Evolutionary conservation across 495 filamentous ascomycete genomes (phyloP).

Genomic region (Trichoderma reesei): DNA sequence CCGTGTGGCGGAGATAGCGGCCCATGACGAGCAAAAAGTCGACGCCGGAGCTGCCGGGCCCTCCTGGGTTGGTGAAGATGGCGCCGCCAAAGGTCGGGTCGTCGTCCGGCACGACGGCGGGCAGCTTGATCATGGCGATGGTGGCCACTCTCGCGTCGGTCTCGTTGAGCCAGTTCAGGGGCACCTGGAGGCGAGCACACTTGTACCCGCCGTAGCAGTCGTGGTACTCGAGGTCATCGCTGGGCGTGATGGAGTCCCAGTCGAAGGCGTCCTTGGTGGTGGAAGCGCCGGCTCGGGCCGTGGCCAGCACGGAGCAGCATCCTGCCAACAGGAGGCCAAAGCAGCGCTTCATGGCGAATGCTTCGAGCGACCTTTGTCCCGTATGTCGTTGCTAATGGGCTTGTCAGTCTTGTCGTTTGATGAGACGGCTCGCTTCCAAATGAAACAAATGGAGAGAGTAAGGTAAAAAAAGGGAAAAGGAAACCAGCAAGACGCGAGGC

Average conservation of each 20-base stretch:
- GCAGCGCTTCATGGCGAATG: neutral
- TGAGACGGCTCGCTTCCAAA: too few species aligned
- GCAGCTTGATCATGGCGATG: slow-evolving; percentile 27
- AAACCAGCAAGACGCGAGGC: neutral
- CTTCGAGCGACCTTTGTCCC: neutral
- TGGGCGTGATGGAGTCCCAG: slow-evolving; percentile 21
- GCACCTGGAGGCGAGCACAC: slow-evolving; percentile 39
- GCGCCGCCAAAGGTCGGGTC: slow-evolving; percentile 25
- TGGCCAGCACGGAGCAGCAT: neutral
- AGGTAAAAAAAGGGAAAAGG: too few species aligned
- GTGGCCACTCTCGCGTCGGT: slow-evolving; percentile 17
- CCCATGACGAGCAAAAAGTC: slow-evolving; percentile 17
- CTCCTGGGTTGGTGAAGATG: slow-evolving; percentile 36
- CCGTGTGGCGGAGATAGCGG: slow-evolving; percentile 20
- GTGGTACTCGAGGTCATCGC: slow-evolving; percentile 21
- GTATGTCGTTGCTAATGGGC: too few species aligned
- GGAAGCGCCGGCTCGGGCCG: neutral
- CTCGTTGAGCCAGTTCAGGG: slow-evolving; percentile 32
- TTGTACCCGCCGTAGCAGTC: slow-evolving; percentile 27
- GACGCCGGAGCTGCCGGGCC: slow-evolving; percentile 34
- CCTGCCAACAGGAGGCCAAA: neutral
- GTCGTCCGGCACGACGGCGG: slow-evolving; percentile 22
- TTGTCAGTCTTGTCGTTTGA: too few species aligned
- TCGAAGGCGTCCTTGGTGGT: slow-evolving; percentile 7
- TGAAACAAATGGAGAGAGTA: too few species aligned